Base-by-base conservation (phyloP, 441 rosid genomes). In the Hura crepitans region DNA sequence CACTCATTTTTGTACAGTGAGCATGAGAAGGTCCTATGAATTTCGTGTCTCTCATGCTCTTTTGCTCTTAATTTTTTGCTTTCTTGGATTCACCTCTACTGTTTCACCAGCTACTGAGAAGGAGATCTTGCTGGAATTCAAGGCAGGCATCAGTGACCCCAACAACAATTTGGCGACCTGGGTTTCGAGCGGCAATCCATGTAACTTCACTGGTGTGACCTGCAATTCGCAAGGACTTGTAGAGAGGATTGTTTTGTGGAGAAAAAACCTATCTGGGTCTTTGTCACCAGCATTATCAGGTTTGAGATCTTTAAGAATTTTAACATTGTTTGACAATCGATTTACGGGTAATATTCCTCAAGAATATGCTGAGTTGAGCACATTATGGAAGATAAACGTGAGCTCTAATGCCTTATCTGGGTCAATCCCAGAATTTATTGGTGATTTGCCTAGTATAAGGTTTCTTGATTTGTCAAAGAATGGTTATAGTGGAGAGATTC, bases 401-500 rank as follows among this genome's bases (percentile, higher is more conserved):
- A 94, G 98, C 72, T 87, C 95, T 27, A 94, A 94, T 82, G 88
- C 88, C 12, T 73, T 94, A 18, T 87, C 96, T 69, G 98, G 98
- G 78, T 79, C 86, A 17, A 86, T 90, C 69, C 98, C 96, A 10
- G 96, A 87, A 77, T 94, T 93, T 72, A 71, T 94, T 47, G 97
- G 97, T 49, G 90, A 82, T 37, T 82, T 94, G 64, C 89, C 85
- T 53, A 91, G 75, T 63, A 84, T 94, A 65, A 83, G 98, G 83
- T 87, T 94, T 74, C 93, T 94, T 35, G 98, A 94, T 80, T 84
- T 94, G 82, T 94, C 98, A 54, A 85, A 74, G 69, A 94, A 94
- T 82, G 84, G 80, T 47, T 90, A 82, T 67, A 42, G 47, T 51
- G 96, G 93, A 23, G 81, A 80, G 73, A 86, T 91, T 70, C 96